Base-by-base conservation (phyloP, 202 grass and related monocot species). In the Carex arenaria region DNA sequence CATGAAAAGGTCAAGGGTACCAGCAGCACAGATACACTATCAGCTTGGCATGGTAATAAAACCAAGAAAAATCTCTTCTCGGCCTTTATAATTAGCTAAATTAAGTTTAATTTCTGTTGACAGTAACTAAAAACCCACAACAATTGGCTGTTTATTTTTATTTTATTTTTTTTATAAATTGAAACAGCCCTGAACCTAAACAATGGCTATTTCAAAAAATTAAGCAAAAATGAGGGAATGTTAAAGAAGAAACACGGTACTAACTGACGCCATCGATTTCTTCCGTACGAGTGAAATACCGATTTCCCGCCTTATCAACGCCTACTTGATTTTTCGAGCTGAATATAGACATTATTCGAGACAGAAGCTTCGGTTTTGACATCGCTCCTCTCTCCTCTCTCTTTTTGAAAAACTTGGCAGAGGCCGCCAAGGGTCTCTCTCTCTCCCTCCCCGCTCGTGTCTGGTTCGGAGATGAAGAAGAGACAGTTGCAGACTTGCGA, bases 221-320 rank as follows among this genome's bases (percentile, higher is more conserved):
- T 14, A 43, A 34, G 7, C 18, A 14, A 12, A 62, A 63, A 18
- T 13, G 34, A 52, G 19, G n/a, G 28, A 49, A 69, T 7, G 69
- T 23, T n/a, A 23, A 49, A 47, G 20, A 82, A 12, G 15, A 64
- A 19, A 70, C 30, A 54, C 0, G 59, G 28, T 4, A 90, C 87
- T 66, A 84, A 98, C 95, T 67, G 81, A 70, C 42, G 22, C 91
- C 88, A 74, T 93, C 92, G 81, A 93, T 90, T 85, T 93, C 88
- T 84, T 95, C 95, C 40, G 82, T 66, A 62, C 85, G 91, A 87
- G 89, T 89, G 86, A 90, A 98, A 81, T 98, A 98, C 19, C 87
- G 89, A 80, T 94, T 94, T 66, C 90, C 90, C 63, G 75, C 84
- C 89, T 91, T 94, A 84, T 98, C 95, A 45, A 91, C 70, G 67